Evolutionary conservation across 148 eudicot genomes (phyloP), one percentile per base, ranked within the genome.

Genomic region (Camellia japonica): DNA sequence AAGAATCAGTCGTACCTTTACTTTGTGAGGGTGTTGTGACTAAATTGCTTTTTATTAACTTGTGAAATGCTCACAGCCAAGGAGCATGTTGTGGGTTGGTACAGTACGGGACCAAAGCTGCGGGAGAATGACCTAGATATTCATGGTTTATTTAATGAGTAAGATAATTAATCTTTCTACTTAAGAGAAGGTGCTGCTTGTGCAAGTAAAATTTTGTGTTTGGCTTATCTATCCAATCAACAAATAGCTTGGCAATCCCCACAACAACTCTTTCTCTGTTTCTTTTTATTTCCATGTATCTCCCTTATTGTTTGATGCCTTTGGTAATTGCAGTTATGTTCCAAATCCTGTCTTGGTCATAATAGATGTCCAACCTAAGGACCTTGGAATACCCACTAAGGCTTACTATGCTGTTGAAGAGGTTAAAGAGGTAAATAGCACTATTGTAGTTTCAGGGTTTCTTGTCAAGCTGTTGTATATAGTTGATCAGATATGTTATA

Each of bases 11-110:
- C 6, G n/a, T 68, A 9, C 5, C 72, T 42, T 68, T 15, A 44
- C 14, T 64, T 68, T 68, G 8, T 43, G 72, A 68, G 19, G 23
- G 15, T 68, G 72, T 68, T 6, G 4, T 61, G 3, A 9, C 23
- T 61, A 4, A 68, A 55, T 55, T 49, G 52, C 52, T 49, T 49
- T 49, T 49, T 49, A 49, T 49, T 5, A 49, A 49, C 7, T 5
- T 49, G 52, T 49, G 52, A 49, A 49, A 49, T 49, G 5, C 5
- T 49, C 52, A 49, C 94, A 95, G 98, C 98, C 0, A 95, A 93
- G 90, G 99, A 95, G 91, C 99, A 95, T 84, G 99, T 95, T 52
- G 91, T 95, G 51, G 98, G 99, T 23, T 95, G 99, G 99, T 95
- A 95, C 81, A 95, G 99, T 88, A 93, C 97, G 56, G 97, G 99